Evolutionary conservation across 495 filamentous ascomycete species (phyloP).

Genomic region (Acidomyces sp.): DNA sequence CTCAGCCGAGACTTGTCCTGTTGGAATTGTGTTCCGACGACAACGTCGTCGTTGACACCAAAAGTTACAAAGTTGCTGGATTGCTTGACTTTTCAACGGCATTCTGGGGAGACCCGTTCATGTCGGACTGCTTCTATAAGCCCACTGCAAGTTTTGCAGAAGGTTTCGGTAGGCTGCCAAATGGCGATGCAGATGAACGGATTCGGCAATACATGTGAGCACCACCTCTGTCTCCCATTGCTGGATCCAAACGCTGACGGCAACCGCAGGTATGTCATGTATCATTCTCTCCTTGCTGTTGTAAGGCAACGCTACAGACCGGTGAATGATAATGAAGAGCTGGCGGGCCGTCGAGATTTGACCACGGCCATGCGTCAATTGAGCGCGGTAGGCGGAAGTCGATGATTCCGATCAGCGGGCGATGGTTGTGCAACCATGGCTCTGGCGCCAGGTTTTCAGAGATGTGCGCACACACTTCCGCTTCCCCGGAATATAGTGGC

Average conservation of each 20-base stretch:
- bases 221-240: slow-evolving; percentile 81
- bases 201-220: slow-evolving; percentile 35
- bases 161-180: slow-evolving; percentile 29
- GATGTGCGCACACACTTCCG: too few species aligned
- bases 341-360: slow-evolving; percentile 26
- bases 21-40: slow-evolving; percentile 42
- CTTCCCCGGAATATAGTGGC: too few species aligned
- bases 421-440: too few species aligned
- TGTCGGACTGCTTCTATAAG: slow-evolving; percentile 38
- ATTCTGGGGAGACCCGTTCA: slow-evolving; percentile 47
- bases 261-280: slow-evolving; percentile 25
- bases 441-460: too few species aligned
- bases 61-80: slow-evolving; percentile 30
- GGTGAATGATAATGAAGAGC: slow-evolving; percentile 21
- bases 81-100: slow-evolving; percentile 38
- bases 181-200: slow-evolving; percentile 14
- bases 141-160: slow-evolving; percentile 35
- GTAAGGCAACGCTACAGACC: slow-evolving; percentile 27
- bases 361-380: slow-evolving; percentile 27
- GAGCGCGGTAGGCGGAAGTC: slow-evolving; percentile 7
- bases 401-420: too few species aligned
- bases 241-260: background rate
- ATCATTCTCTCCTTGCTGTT: slow-evolving; percentile 25
- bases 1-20: slow-evolving; percentile 42
- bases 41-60: slow-evolving; percentile 45